Base-by-base conservation (phyloP, 306 rosid species). In the Vigna mungo region DNA sequence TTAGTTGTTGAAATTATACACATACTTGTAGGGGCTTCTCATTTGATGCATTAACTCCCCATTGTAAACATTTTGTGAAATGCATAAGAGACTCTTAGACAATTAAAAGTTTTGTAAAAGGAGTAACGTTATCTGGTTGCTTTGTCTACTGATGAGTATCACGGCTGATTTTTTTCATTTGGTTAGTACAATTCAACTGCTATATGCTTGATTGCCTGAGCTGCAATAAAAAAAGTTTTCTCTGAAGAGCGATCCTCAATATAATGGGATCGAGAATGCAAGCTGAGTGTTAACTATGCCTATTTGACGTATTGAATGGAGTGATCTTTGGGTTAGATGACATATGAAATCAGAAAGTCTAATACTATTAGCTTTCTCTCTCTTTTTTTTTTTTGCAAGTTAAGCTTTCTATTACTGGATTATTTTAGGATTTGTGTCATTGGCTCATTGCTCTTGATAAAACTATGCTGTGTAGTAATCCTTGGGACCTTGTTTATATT, bases 401-500 rank as follows among this genome's bases (percentile, higher is more conserved):
- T 32, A 13, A 10, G 47, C 4, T 30, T 51, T 51, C 25, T 55
- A 46, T 32, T 23, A 55, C 37, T 55, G 51, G 9, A 63, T 74
- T 75, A 41, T 41, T 9, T 67, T 67, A 5, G 36, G 66, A 68
- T 59, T 75, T 52, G 10, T 74, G 43, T 48, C 60, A 9, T 41
- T 41, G 46, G 13, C 20, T 48, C 54, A 53, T 70, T 76, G 34
- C 7, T 61, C 72, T 13, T 0, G 6, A 32, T 43, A 68, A 34
- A 71, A 44, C 21, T 71, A 66, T 20, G 12, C 11, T 41, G 39
- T 48, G 23, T 55, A 23, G 44, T 62, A 69, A 37, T 70, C 78
- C 41, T 70, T 51, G 36, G 10, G 48, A 30, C 75, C 17, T 71
- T 18, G 44, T 67, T 21, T 16, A 41, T 18, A 53, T 79, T 84